phyloP scores from a whole-genome alignment of 108 stramenopile species.

The Nitzschia putrida region DNA sequence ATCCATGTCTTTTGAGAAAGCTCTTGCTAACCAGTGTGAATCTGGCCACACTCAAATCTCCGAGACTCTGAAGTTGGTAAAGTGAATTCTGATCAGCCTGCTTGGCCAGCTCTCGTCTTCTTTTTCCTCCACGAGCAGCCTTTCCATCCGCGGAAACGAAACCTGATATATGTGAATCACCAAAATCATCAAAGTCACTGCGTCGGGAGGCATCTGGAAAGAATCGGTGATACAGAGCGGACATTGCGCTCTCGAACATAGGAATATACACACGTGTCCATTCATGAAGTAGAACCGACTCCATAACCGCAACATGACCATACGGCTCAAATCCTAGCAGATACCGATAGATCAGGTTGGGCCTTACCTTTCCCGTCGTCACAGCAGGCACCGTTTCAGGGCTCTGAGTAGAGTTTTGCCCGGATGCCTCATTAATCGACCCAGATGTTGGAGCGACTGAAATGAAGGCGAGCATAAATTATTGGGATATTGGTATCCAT shows the following conservation, averaged over 20 bases:
- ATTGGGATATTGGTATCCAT: too few species aligned
- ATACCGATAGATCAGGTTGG: slow-evolving; percentile 76
- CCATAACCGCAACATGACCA: slow-evolving; percentile 61
- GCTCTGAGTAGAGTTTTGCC: too few species aligned
- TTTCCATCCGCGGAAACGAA: slow-evolving; percentile 36
- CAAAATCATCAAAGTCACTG: background rate
- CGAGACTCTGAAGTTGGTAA: slow-evolving; percentile 50
- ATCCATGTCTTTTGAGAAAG: slow-evolving; percentile 60
- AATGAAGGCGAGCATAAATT: too few species aligned
- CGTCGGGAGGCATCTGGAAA: background rate
- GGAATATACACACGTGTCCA: slow-evolving; percentile 64
- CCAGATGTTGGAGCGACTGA: too few species aligned
- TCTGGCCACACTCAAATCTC: slow-evolving; percentile 53
- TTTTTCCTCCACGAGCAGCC: slow-evolving; percentile 34
- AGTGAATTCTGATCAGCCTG: slow-evolving; percentile 60
- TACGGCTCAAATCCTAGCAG: slow-evolving; percentile 54
- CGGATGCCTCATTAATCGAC: too few species aligned
- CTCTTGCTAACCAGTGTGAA: slow-evolving; percentile 60
- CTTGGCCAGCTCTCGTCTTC: slow-evolving; percentile 28
- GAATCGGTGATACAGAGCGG: slow-evolving; percentile 25
- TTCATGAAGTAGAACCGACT: slow-evolving; percentile 48
- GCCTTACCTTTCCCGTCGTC: too few species aligned
- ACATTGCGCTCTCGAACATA: slow-evolving; percentile 23
- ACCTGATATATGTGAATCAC: slow-evolving; percentile 23
- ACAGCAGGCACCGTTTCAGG: too few species aligned